Evolutionary conservation across 352 stramenopile species (phyloP), one percentile per base, ranked within the genome.

Genomic region (Phytophthora sojae): DNA sequence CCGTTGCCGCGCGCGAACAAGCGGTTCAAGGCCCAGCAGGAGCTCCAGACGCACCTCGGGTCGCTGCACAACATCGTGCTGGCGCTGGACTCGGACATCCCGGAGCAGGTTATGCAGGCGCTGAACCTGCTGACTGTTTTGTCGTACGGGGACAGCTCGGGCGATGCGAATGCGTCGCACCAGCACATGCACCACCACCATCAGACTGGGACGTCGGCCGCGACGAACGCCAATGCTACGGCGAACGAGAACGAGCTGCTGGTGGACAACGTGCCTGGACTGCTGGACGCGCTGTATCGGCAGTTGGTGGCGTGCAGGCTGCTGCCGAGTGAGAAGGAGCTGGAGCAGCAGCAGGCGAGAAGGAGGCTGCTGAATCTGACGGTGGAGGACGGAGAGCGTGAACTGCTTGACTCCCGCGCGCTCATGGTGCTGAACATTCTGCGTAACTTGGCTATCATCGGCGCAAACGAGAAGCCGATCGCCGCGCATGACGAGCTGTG

Each of bases 381-480:
- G 12, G 58, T 77, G 9, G 69, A 77, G 19, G 62, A 83, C 2
- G 85, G 80, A 0, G 76, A 88, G 57, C 79, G 83, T 6, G 85
- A 90, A 64, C 59, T 92, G 15, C 54, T 90, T 49, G 81, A 88
- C 47, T 86, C 85, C 1, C 75, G 78, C 6, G 81, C 76, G 0
- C 61, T 92, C 29, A 61, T 88, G 32, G 62, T 95, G 57, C 71
- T 95, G 55, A 93, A 95, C 57, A 89, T 95, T n/a, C 14, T 95
- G 32, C 85, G 88, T 35, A 95, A 95, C 42, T 61, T 94, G 44
- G 83, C 84, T 4, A 88, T 93, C 75, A 73, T 94, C n/a, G 56
- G 73, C 4, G 88, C 81, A 21, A 95, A 95, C 62, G 81, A 93
- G 61, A 82, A 85, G 54, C 73, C 81, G 0, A 69, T 95, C 9